These are phyloP conservation scores for Akanthomyces muscarius DNA, from an alignment of 2,329 filamentous ascomycete genomes.

Conservation along the genomic window DNA sequence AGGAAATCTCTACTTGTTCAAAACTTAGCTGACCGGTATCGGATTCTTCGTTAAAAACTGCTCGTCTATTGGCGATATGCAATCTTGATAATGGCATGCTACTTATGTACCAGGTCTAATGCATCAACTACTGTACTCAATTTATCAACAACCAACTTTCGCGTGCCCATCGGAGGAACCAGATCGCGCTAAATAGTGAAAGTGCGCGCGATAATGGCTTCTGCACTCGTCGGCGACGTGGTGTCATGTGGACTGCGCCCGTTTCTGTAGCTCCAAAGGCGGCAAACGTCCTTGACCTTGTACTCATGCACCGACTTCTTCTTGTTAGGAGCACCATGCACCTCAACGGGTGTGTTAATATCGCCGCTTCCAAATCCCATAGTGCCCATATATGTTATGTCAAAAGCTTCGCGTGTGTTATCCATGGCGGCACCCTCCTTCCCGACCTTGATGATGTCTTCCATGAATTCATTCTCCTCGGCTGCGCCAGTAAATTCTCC, in stretches of 20 bases:
- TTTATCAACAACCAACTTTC: not conserved
- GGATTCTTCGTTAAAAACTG: not conserved
- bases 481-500: constrained; percentile 41
- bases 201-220: constrained; percentile 36
- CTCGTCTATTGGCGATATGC: not conserved
- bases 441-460: constrained; percentile 48
- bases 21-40: too few species aligned
- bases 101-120: not conserved
- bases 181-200: constrained; percentile 33
- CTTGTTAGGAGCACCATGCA: constrained; percentile 31
- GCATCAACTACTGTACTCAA: not conserved
- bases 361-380: constrained; percentile 35
- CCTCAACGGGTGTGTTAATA: constrained; percentile 34
- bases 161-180: not conserved
- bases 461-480: constrained; percentile 57
- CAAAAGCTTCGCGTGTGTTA: constrained; percentile 44
- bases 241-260: constrained; percentile 48
- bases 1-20: too few species aligned
- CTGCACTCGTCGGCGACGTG: constrained; percentile 33
- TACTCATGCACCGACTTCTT: constrained; percentile 33
- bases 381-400: constrained; percentile 44
- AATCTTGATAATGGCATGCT: constrained; percentile 1
- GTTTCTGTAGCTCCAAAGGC: constrained; percentile 61
- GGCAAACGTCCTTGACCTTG: constrained; percentile 57
- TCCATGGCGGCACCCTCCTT: constrained; percentile 40